Evolutionary conservation across 768 basidiomycete genomes (phyloP), one percentile per base, ranked within the genome.

Genomic region (Rhizopogon sp.): DNA sequence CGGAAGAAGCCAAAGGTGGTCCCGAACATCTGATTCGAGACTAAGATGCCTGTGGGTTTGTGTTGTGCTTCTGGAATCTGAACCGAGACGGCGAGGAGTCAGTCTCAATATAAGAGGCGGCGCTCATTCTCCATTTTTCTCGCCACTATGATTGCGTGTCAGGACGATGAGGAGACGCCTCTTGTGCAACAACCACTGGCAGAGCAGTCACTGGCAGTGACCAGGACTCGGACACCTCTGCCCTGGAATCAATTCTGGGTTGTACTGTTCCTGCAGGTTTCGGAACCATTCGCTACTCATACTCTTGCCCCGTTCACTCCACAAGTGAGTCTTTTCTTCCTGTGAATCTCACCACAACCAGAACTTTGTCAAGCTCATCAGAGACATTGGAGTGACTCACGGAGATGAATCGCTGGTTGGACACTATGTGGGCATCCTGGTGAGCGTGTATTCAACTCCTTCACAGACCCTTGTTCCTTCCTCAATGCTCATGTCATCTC

Each of bases 281-380:
- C 87, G 52, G 88, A 91, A 66, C 87, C 88, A 4, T 66, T 91
- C 52, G 85, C 87, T 6, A 79, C 79, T 8, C 79, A 87, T 57
- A 85, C 89, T 53, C 87, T 90, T 56, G 81, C 81, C 45, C 88
- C 88, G 0, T 90, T 89, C 62, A 77, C 82, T 43, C 85, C 85
- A 5, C 60, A 69, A 73, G 86, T 85, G 59, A 28, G 77, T 52
- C 8, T 41, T 59, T 20, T 59, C 13, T 3, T 55, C 5, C 7
- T 5, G 33, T 5, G 3, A 53, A 9, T 10, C 3, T 35, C 6
- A 25, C 40, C 1, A 31, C 31, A 16, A n/a, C 16, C 42, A 7
- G 42, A 9, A 54, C 2, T 41, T 41, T 41, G 4, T 20, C 13
- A 53, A 67, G 67, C 8, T 69, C 40, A 67, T 68, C 44, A 57